phyloP scores from a whole-genome alignment of 202 grass and related monocot genomes.

The Brachypodium distachyon region DNA sequence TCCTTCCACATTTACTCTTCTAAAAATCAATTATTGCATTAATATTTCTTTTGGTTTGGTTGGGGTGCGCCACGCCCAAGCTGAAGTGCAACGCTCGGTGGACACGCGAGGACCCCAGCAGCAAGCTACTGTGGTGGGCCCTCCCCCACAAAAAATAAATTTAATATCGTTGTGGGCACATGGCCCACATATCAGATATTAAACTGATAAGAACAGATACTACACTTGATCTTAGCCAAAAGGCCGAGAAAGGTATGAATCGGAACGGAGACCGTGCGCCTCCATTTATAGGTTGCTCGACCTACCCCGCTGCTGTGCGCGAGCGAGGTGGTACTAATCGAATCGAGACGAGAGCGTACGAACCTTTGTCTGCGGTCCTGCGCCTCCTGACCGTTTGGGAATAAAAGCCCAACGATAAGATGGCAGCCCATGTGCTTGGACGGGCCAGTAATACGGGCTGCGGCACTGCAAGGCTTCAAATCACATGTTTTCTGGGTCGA shows the following conservation, averaged over 20 bases:
- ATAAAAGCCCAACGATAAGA: not conserved
- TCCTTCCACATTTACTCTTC: too few relatives aligned
- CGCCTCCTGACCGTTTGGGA: not conserved
- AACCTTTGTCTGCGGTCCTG: not conserved
- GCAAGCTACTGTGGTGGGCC: not conserved
- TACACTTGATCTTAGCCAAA: conserved; percentile 77
- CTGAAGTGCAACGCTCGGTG: too few relatives aligned
- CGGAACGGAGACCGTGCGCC: not conserved
- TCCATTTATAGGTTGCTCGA: not conserved
- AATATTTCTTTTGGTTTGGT: not conserved
- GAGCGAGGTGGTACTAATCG: not conserved
- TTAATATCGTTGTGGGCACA: not conserved
- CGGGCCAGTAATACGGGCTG: too few relatives aligned
- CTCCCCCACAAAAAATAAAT: conserved; percentile 14
- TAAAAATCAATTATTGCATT: too few relatives aligned
- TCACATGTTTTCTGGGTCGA: too few relatives aligned
- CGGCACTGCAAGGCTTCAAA: too few relatives aligned
- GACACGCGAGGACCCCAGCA: not conserved
- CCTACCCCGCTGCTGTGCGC: not conserved
- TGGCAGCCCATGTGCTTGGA: not conserved
- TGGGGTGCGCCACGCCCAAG: not conserved
- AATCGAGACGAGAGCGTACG: too few relatives aligned
- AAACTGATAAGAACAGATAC: conserved; percentile 73
- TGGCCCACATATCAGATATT: conserved; percentile 24
- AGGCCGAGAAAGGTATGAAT: conserved; percentile 53